Evolutionary conservation across 2,329 filamentous ascomycete genomes (phyloP).

Genomic region (Achaetomium macrosporum): DNA sequence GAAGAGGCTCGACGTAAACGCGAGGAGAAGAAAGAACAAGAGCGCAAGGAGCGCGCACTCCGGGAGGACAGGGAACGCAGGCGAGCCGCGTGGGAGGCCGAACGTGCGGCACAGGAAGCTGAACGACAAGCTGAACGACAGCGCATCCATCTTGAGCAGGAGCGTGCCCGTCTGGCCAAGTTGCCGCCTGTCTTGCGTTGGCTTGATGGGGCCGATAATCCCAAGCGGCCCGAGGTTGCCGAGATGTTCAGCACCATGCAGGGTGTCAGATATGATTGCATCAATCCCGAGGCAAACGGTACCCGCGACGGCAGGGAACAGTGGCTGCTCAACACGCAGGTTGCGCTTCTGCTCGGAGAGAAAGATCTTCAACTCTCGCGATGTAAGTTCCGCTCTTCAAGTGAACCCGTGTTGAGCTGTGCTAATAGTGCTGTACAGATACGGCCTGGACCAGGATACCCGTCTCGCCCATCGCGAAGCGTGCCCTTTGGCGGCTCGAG

Average conservation of each 20-base stretch:
- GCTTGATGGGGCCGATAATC: constrained; percentile 49
- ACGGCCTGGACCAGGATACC: constrained; percentile 53
- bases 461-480: constrained; percentile 49
- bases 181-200: constrained; percentile 56
- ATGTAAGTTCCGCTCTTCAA: constrained; percentile 41
- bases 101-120: constrained; percentile 45
- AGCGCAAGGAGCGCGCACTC: constrained; percentile 48
- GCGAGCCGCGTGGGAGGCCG: constrained; percentile 33
- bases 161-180: constrained; percentile 49
- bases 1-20: constrained; percentile 34
- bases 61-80: constrained; percentile 43
- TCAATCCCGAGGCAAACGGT: constrained; percentile 47
- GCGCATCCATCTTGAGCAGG: constrained; percentile 48
- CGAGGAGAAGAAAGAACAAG: constrained; percentile 44
- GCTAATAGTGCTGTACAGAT: constrained; percentile 36
- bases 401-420: not conserved
- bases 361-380: constrained; percentile 55
- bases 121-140: too few species aligned
- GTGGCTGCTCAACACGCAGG: constrained; percentile 61
- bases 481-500: constrained; percentile 54
- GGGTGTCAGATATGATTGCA: constrained; percentile 60
- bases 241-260: constrained; percentile 51
- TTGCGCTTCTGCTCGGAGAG: constrained; percentile 57
- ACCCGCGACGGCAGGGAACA: constrained; percentile 55
- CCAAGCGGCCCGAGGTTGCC: constrained; percentile 46